Conservation (phyloP, 1,139 yeast genomes). For the Meyerozyma guilliermondii region DNA sequence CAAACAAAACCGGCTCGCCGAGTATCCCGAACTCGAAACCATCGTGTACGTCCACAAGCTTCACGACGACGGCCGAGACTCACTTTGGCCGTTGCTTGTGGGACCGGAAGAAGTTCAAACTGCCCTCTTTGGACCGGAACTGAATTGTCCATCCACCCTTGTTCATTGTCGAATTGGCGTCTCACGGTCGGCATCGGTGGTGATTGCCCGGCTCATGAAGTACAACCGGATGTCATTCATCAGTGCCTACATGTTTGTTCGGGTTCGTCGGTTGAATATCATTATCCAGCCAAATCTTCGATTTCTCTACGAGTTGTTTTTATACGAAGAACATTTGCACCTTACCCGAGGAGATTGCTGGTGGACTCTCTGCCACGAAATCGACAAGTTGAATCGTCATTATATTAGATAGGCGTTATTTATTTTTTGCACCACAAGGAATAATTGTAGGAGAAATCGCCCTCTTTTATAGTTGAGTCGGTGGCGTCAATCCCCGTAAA, state of each 20-base stretch:
- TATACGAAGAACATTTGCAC: constrained; percentile 63
- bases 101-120: constrained; percentile 28
- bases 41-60: constrained; percentile 31
- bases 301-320: constrained; percentile 76
- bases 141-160: constrained; percentile 43
- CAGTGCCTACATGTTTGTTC: constrained; percentile 71
- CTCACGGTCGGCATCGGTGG: constrained; percentile 83
- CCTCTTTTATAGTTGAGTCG: constrained; percentile 40
- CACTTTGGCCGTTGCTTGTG: constrained; percentile 26
- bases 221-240: constrained; percentile 59
- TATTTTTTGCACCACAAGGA: constrained; percentile 40
- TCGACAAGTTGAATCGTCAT: constrained; percentile 28
- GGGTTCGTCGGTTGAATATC: constrained; percentile 81
- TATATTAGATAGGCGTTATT: constrained; percentile 15
- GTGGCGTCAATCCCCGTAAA: constrained; percentile 39
- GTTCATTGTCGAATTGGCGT: constrained; percentile 93
- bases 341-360: constrained; percentile 18
- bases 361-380: constrained; percentile 33
- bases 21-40: constrained; percentile 18
- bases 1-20: constrained; percentile 8
- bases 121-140: constrained; percentile 18
- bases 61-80: constrained; percentile 40
- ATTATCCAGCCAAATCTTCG: constrained; percentile 88
- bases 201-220: constrained; percentile 88
- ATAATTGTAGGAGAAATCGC: constrained; percentile 43